These are phyloP conservation scores for Starmerella riodocensis DNA, from an alignment of 805 yeast genomes.

Conservation along the genomic window DNA sequence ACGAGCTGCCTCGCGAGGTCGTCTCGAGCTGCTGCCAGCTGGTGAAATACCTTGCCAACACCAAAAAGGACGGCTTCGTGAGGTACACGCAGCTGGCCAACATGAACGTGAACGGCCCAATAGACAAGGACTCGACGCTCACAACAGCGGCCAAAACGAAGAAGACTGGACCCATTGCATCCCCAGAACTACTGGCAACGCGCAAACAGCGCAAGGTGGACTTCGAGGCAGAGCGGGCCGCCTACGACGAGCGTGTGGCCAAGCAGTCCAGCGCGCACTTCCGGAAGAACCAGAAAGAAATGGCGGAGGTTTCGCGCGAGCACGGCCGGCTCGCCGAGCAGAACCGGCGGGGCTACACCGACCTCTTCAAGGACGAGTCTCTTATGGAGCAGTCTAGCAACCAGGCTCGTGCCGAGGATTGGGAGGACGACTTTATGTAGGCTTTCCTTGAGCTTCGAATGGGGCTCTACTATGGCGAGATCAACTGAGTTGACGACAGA, in stretches of 20 bases:
- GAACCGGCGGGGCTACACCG: slow-evolving; percentile 36
- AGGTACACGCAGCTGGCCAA: slow-evolving; percentile 26
- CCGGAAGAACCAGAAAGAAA: slow-evolving; percentile 31
- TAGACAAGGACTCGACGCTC: background rate
- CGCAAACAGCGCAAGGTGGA: slow-evolving; percentile 1
- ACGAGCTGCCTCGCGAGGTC: slow-evolving; percentile 39
- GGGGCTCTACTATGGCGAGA: too few relatives aligned
- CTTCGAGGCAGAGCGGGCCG: slow-evolving; percentile 17
- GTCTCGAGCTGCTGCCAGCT: slow-evolving; percentile 53
- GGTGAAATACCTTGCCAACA: slow-evolving; percentile 28
- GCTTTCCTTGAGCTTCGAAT: too few relatives aligned
- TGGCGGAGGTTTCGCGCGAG: slow-evolving; percentile 27
- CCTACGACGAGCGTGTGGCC: slow-evolving; percentile 31
- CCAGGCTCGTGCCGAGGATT: slow-evolving; percentile 38
- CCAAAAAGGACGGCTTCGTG: slow-evolving; percentile 5
- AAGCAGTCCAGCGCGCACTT: slow-evolving; percentile 25
- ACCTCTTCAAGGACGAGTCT: slow-evolving; percentile 35
- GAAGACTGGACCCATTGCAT: background rate
- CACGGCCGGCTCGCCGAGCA: slow-evolving; percentile 25
- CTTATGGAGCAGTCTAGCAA: slow-evolving; percentile 34
- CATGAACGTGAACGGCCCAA: background rate
- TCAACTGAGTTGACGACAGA: too few relatives aligned
- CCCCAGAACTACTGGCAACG: slow-evolving; percentile 12
- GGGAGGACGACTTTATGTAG: slow-evolving; percentile 47
- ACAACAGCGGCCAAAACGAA: background rate